Conservation (phyloP, 257 asterid genomes). For the Salvia splendens region DNA sequence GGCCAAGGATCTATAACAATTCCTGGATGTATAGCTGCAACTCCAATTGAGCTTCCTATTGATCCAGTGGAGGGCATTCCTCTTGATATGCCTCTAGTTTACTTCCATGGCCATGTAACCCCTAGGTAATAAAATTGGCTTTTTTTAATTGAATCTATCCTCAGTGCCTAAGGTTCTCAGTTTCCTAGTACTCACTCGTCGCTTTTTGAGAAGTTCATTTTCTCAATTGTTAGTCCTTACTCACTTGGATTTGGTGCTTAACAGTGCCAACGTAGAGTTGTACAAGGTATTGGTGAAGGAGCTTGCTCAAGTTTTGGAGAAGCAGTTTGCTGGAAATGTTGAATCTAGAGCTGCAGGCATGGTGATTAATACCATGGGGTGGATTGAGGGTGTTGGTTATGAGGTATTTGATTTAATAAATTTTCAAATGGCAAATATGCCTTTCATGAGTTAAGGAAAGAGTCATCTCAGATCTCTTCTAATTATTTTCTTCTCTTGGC, state of each 20-base stretch:
- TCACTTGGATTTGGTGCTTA: constrained; percentile 38
- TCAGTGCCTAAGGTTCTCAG: constrained; percentile 14
- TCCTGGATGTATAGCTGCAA: constrained; percentile 96
- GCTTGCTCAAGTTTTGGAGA: constrained; percentile 83
- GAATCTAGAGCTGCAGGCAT: constrained; percentile 32
- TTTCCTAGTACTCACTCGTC: not conserved
- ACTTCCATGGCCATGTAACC: constrained; percentile 83
- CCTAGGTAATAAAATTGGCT: constrained; percentile 62
- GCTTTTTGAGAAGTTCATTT: not conserved
- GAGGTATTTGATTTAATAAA: constrained; percentile 56
- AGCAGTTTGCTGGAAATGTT: constrained; percentile 73
- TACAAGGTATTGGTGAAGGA: constrained; percentile 90
- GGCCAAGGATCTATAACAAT: constrained; percentile 97
- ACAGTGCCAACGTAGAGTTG: constrained; percentile 84
- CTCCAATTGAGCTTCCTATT: constrained; percentile 90
- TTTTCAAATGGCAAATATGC: not conserved
- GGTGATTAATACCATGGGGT: constrained; percentile 79
- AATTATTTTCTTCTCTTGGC: constrained; percentile 33
- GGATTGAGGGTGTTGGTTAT: constrained; percentile 95
- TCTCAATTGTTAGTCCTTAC: constrained; percentile 14
- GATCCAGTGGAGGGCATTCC: constrained; percentile 99
- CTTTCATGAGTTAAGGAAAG: constrained; percentile 21
- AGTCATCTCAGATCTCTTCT: constrained; percentile 9
- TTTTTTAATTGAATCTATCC: not conserved
- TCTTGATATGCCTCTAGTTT: constrained; percentile 96